A percentile compares a stretch with the other conserved stretches of the same genome.
Conservation (phyloP, 2,329 filamentous ascomycete genomes). For the Ascochyta rabiei region DNA sequence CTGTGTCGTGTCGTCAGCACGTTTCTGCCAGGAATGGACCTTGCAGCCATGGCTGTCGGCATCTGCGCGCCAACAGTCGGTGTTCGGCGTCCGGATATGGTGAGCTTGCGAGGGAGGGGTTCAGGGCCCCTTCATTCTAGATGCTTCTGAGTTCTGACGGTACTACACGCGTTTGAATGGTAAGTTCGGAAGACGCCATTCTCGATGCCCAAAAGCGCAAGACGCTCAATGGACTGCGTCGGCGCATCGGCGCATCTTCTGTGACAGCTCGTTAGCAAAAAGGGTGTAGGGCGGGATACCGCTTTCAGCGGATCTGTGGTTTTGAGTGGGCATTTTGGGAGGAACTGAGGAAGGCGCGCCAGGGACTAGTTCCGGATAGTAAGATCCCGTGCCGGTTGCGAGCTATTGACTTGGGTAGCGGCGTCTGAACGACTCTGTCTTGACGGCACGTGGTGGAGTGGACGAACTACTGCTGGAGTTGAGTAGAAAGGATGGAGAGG, state of each 20-base stretch:
- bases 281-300: conserved; percentile 2
- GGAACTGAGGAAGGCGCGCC: conserved; percentile 10
- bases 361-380: conserved; percentile 5
- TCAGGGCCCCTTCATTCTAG: conserved; percentile 1
- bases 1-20: conserved; percentile 1
- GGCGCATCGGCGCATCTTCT: background rate
- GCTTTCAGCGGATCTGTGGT: background rate
- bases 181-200: conserved; percentile 4
- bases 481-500: background rate
- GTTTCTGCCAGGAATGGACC: conserved; percentile 9
- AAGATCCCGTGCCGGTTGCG: conserved; percentile 7
- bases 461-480: background rate
- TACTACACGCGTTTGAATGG: background rate
- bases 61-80: background rate
- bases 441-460: background rate
- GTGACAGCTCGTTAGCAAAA: conserved; percentile 1
- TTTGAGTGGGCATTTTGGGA: conserved; percentile 3
- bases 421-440: background rate
- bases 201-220: conserved; percentile 2
- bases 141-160: conserved; percentile 1
- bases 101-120: background rate
- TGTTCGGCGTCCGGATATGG: background rate
- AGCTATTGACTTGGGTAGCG: background rate
- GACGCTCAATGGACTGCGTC: background rate
- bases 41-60: background rate